Evolutionary conservation across 2,329 filamentous ascomycete genomes (phyloP).

Genomic region (Ophiostoma sp.): DNA sequence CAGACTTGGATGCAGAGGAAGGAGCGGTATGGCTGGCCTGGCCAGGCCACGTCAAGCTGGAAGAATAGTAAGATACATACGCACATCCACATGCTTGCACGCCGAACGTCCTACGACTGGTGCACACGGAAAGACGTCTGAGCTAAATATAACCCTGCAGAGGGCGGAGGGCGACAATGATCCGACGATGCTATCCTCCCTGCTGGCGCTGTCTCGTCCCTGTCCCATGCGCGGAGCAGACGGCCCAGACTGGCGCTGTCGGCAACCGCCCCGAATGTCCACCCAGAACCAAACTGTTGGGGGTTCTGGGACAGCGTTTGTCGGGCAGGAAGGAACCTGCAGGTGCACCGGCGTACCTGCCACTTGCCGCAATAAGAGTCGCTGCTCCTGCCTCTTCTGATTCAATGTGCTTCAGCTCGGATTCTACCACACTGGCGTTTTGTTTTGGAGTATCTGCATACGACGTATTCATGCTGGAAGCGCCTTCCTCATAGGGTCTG

Average conservation of each 20-base stretch:
- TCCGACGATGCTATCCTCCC: too few species aligned
- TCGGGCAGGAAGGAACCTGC: conserved; percentile 8
- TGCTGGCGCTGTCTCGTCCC: not conserved
- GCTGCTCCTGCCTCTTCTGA: not conserved
- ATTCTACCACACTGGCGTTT: too few species aligned
- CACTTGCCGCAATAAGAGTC: not conserved
- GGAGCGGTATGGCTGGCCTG: conserved; percentile 5
- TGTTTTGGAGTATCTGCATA: too few species aligned
- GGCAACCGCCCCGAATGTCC: conserved; percentile 8
- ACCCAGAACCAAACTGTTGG: conserved; percentile 14
- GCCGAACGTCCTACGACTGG: not conserved
- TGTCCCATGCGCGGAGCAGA: not conserved
- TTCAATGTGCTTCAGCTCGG: too few species aligned
- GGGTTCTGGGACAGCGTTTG: conserved; percentile 1
- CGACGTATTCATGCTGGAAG: not conserved
- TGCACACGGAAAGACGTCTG: too few species aligned
- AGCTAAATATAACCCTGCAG: too few species aligned
- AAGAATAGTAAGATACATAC: not conserved
- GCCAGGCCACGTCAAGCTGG: not conserved
- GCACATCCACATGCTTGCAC: not conserved
- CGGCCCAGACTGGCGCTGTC: conserved; percentile 1
- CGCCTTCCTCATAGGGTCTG: conserved; percentile 3
- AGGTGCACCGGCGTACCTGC: conserved; percentile 10
- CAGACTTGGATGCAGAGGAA: not conserved
- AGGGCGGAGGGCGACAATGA: not conserved